Percentiles rank a stretch among this genome's conserved stretches.
phyloP scores from a whole-genome alignment of 768 basidiomycete species.

The Kwoniella europaea region DNA sequence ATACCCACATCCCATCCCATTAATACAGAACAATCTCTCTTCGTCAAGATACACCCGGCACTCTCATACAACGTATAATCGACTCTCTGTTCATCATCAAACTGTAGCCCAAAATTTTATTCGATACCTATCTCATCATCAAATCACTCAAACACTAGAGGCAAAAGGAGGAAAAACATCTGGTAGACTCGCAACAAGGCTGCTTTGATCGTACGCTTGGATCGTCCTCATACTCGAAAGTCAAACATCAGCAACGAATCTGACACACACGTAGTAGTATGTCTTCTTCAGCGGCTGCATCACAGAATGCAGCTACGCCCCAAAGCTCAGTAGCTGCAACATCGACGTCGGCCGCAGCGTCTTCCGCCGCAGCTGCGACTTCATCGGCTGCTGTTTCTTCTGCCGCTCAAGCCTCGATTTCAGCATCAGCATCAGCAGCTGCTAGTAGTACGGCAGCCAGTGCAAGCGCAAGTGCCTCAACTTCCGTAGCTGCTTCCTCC shows the following conservation, averaged over 20 bases:
- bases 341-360: constrained; percentile 10
- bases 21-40: background rate
- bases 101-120: background rate
- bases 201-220: background rate
- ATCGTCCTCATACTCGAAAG: background rate
- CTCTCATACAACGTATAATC: background rate
- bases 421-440: constrained; percentile 13
- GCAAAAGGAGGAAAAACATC: background rate
- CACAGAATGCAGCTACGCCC: constrained; percentile 17
- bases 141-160: background rate
- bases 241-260: background rate
- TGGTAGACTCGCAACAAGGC: background rate
- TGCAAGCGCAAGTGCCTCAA: constrained; percentile 13
- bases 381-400: background rate
- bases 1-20: background rate
- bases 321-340: constrained; percentile 14
- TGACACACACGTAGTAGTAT: background rate
- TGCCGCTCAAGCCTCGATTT: constrained; percentile 1
- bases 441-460: constrained; percentile 12
- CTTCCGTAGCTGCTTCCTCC: constrained; percentile 20
- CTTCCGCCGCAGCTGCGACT: constrained; percentile 18
- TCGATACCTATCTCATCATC: background rate
- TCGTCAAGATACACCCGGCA: background rate
- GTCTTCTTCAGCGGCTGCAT: constrained; percentile 18
- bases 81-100: background rate